Evolutionary conservation across 1,284 basidiomycete species (phyloP), one percentile per base, ranked within the genome.

Genomic region (Boletus calvinii): DNA sequence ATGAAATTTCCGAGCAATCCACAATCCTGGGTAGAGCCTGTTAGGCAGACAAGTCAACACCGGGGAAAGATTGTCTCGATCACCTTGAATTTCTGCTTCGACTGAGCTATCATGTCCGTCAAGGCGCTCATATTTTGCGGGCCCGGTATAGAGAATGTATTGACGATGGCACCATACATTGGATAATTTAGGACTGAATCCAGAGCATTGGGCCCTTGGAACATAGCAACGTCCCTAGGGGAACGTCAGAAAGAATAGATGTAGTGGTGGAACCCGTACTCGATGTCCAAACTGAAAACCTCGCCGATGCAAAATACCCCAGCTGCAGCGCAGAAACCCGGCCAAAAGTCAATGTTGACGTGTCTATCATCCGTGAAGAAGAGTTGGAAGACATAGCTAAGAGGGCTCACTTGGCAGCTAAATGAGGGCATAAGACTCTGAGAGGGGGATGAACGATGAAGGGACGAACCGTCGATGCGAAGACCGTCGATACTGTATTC

Each of bases 241-340:
- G 18, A 39, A 46, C n/a, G 39, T 48, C 44, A 59, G 37, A 48
- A 22, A 55, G 43, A 50, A 51, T 15, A 55, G 22, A 22, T 1
- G 4, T 20, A 4, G 15, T 35, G 11, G 36, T 31, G n/a, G n/a
- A 22, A 9, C 2, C 65, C 77, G 44, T 71, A 87, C 70, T 72
- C 67, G 30, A 88, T 74, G 47, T 84, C 77, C 42, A 73, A 65
- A 26, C 77, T 79, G 59, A 83, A 84, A 18, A 93, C 87, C 70
- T 93, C 90, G 31, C 91, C 91, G 47, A 92, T 88, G 56, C 87
- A 90, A 72, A 91, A 94, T 34, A 92, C 86, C 1, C 87, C 88
- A 0, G 88, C 85, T 20, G 79, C 78, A 32, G 70, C 72, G 60
- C 83, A 86, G 67, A 94, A 92, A 2, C 63, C 67, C 0, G 83